Conservation (phyloP, 108 stramenopile genomes). For the Halocafeteria seosinensis region DNA sequence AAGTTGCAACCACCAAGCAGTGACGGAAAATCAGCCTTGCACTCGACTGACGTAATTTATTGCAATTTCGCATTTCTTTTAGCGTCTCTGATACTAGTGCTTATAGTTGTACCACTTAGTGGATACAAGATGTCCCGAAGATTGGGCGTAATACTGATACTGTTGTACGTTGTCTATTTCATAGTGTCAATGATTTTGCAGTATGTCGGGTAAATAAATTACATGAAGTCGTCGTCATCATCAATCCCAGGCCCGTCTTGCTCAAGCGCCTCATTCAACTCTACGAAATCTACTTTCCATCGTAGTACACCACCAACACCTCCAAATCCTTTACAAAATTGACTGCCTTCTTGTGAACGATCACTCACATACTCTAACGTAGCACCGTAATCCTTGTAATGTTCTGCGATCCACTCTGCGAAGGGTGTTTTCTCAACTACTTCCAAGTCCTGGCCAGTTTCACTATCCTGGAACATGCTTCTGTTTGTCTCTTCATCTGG, state of each 20-base stretch:
- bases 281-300: slow-evolving; percentile 89
- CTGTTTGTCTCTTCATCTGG: slow-evolving; percentile 19
- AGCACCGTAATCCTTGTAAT: slow-evolving; percentile 88
- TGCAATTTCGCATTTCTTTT: too few species aligned
- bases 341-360: slow-evolving; percentile 80
- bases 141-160: too few species aligned
- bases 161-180: too few species aligned
- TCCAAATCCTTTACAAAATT: slow-evolving; percentile 96
- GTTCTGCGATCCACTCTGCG: slow-evolving; percentile 94
- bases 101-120: too few species aligned
- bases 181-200: too few species aligned
- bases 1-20: too few species aligned
- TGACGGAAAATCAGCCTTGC: too few species aligned
- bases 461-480: slow-evolving; percentile 50
- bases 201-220: neutral
- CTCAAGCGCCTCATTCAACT: slow-evolving; percentile 43
- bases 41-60: too few species aligned
- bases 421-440: slow-evolving; percentile 61
- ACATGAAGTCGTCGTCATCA: slow-evolving; percentile 11
- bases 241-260: slow-evolving; percentile 20
- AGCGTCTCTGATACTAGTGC: too few species aligned
- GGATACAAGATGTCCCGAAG: too few species aligned
- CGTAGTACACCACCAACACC: slow-evolving; percentile 91
- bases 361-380: slow-evolving; percentile 94
- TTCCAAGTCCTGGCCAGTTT: slow-evolving; percentile 77